phyloP scores from a whole-genome alignment of 208 protist species.

The Trypanosoma theileri region DNA sequence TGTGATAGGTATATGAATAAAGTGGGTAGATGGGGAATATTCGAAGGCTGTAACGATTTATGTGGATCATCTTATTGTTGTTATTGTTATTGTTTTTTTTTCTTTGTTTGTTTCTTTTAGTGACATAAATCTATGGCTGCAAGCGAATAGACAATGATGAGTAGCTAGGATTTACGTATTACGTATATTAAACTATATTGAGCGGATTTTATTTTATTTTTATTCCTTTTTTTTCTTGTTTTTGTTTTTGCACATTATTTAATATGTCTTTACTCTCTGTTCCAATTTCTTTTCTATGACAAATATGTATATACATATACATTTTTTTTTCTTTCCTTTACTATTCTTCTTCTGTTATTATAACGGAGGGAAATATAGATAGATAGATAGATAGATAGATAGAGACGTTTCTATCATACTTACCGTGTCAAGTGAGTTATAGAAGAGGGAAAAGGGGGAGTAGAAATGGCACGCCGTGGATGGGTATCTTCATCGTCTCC shows the following conservation, averaged over 20 bases:
- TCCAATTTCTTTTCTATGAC: conserved; percentile 18
- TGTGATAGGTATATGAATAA: neutral
- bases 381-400: neutral
- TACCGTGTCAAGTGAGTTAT: neutral
- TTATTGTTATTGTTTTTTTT: no score
- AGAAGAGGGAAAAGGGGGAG: neutral
- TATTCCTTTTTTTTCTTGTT: conserved; percentile 2
- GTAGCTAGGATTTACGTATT: no score
- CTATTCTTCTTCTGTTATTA: no score
- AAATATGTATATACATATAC: no score
- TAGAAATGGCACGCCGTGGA: neutral
- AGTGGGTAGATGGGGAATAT: neutral
- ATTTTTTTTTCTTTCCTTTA: no score
- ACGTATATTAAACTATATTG: conserved; percentile 12
- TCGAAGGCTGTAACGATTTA: neutral
- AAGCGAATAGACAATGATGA: no score
- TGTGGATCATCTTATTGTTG: conserved; percentile 11
- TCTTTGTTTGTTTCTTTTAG: neutral
- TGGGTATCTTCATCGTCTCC: neutral
- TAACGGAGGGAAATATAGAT: no score
- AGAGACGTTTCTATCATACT: neutral
- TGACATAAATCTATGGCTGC: no score
- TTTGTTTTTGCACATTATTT: conserved; percentile 4
- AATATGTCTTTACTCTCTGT: conserved; percentile 12
- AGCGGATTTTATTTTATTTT: neutral